Conservation (phyloP, 495 filamentous ascomycete genomes). For the Diplogelasinospora grovesii region DNA sequence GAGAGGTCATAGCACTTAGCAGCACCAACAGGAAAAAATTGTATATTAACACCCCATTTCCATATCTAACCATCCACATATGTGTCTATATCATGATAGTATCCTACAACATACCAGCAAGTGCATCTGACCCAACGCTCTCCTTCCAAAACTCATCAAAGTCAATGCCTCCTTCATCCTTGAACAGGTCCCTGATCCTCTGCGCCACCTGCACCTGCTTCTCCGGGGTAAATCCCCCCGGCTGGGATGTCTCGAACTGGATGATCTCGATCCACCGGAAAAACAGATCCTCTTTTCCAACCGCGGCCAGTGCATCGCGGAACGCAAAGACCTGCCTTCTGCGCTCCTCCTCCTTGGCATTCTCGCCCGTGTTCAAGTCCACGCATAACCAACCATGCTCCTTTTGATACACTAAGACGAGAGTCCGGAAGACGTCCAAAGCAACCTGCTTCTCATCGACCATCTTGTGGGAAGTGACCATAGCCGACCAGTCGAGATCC, state of each 20-base stretch:
- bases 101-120: constrained; percentile 16
- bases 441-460: constrained; percentile 52
- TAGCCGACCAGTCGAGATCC: constrained; percentile 72
- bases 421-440: constrained; percentile 53
- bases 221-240: constrained; percentile 66
- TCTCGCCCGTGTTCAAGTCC: constrained; percentile 44
- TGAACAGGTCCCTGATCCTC: constrained; percentile 60
- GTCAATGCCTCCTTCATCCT: constrained; percentile 59
- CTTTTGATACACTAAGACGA: constrained; percentile 59
- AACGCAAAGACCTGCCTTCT: constrained; percentile 62
- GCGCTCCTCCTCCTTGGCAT: constrained; percentile 44
- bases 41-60: no score
- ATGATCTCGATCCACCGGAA: constrained; percentile 81
- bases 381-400: constrained; percentile 60
- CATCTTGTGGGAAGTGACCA: constrained; percentile 60
- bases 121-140: constrained; percentile 57
- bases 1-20: no score
- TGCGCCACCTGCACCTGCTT: constrained; percentile 57
- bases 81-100: neutral
- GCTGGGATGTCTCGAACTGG: constrained; percentile 68
- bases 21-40: no score
- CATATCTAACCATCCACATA: neutral
- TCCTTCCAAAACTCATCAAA: constrained; percentile 71
- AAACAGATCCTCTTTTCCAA: constrained; percentile 80
- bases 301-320: constrained; percentile 57